Percentiles rank a stretch among this genome's conserved stretches.
These are phyloP conservation scores for Pyrenopolyporus hunteri DNA, from an alignment of 495 filamentous ascomycete genomes.

Conservation along the genomic window DNA sequence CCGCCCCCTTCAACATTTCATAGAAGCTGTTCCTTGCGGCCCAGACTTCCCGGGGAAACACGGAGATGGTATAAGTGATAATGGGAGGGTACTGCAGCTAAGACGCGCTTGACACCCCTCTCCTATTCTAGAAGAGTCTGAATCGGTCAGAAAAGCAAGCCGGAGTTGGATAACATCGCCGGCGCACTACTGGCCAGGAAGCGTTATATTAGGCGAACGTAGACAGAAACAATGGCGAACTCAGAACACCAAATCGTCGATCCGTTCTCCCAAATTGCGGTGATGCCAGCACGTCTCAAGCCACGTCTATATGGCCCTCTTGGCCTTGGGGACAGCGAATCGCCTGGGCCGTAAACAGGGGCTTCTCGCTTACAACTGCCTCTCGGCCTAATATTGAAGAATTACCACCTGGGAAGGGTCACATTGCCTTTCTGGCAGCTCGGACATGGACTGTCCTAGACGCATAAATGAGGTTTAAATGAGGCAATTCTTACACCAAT, in stretches of 20 bases:
- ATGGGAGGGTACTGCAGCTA: too few species aligned
- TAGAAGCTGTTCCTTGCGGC: too few species aligned
- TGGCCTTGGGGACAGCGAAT: not conserved
- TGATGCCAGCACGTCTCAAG: not conserved
- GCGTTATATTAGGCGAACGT: not conserved
- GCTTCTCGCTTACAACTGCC: slow-evolving; percentile 3
- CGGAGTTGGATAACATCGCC: not conserved
- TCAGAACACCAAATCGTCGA: not conserved
- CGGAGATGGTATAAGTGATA: too few species aligned
- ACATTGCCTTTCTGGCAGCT: slow-evolving; percentile 14
- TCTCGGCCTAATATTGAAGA: not conserved
- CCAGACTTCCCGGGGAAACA: too few species aligned
- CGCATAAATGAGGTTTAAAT: not conserved
- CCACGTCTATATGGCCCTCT: not conserved
- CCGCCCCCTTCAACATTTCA: too few species aligned
- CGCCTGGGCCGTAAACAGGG: not conserved
- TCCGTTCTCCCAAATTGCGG: not conserved
- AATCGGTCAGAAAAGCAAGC: not conserved
- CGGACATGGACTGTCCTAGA: not conserved
- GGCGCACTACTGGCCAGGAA: not conserved
- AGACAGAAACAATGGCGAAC: too few species aligned
- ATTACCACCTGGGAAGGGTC: slow-evolving; percentile 9
- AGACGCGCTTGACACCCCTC: not conserved
- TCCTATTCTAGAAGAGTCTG: not conserved
- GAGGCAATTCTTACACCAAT: not conserved